Conservation (phyloP, 306 rosid genomes). For the Ormosia semicastrata region DNA sequence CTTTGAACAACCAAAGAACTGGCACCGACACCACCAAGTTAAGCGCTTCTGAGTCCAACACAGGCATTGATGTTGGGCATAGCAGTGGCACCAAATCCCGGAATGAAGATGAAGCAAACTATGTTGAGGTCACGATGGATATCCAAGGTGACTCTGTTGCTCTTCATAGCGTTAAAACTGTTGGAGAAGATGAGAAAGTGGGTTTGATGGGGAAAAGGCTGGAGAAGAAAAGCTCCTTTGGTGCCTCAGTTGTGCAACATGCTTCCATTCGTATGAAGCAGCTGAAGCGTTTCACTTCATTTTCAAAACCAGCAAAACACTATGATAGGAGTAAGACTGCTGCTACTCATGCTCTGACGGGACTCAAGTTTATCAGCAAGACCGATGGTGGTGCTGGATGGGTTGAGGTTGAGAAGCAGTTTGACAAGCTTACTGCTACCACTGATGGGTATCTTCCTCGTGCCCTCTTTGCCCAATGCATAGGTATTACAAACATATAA, state of each 20-base stretch:
- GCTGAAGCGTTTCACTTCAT: slow-evolving; percentile 53
- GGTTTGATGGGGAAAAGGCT: slow-evolving; percentile 33
- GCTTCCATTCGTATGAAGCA: slow-evolving; percentile 46
- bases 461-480: slow-evolving; percentile 56
- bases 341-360: slow-evolving; percentile 48
- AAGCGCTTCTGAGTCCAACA: slow-evolving; percentile 22
- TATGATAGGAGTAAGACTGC: slow-evolving; percentile 48
- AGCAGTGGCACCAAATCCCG: slow-evolving; percentile 24
- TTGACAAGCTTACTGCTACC: slow-evolving; percentile 43
- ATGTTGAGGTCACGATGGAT: slow-evolving; percentile 55
- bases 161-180: slow-evolving; percentile 43
- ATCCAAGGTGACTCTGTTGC: slow-evolving; percentile 45
- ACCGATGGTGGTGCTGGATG: slow-evolving; percentile 45
- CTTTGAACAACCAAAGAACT: slow-evolving; percentile 28
- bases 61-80: slow-evolving; percentile 7
- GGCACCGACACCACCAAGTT: slow-evolving; percentile 11
- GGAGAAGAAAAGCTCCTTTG: slow-evolving; percentile 38
- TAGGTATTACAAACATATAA: slow-evolving; percentile 34
- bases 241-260: slow-evolving; percentile 40
- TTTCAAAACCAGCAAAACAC: slow-evolving; percentile 31
- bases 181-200: slow-evolving; percentile 28
- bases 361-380: slow-evolving; percentile 56
- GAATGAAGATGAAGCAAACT: slow-evolving; percentile 22
- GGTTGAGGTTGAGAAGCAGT: slow-evolving; percentile 49
- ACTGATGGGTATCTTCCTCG: slow-evolving; percentile 57